phyloP scores from a whole-genome alignment of 139 green algal genomes.

The Chlamydomonas sp. region DNA sequence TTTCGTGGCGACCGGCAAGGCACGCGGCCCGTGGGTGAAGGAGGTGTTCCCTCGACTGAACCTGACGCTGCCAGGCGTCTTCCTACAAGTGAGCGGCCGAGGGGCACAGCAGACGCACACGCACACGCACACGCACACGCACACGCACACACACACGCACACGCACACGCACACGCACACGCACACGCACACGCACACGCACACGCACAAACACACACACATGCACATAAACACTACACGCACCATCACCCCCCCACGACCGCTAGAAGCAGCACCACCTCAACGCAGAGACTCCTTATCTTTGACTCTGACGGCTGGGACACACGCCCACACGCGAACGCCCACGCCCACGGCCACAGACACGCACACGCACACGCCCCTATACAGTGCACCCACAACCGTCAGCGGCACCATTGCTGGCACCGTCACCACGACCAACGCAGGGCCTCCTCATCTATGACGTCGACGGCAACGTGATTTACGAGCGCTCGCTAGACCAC shows the following conservation, averaged over 20 bases:
- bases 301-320: no score
- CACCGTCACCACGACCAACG: no score
- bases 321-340: no score
- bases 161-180: background rate
- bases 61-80: constrained; percentile 33
- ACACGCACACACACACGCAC: background rate
- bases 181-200: background rate
- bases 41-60: constrained; percentile 41
- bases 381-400: no score
- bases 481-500: constrained; percentile 34
- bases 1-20: constrained; percentile 78
- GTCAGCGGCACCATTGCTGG: no score
- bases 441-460: constrained; percentile 56
- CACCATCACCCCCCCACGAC: no score
- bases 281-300: no score
- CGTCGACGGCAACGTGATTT: constrained; percentile 39
- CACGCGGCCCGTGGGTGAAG: constrained; percentile 53
- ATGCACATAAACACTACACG: no score
- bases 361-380: no score
- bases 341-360: no score
- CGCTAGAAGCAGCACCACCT: no score
- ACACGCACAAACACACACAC: background rate
- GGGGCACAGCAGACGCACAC: background rate
- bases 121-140: background rate
- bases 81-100: constrained; percentile 39